Evolutionary conservation across 805 yeast genomes (phyloP), one percentile per base, ranked within the genome.

Genomic region (Lachancea thermotolerans): DNA sequence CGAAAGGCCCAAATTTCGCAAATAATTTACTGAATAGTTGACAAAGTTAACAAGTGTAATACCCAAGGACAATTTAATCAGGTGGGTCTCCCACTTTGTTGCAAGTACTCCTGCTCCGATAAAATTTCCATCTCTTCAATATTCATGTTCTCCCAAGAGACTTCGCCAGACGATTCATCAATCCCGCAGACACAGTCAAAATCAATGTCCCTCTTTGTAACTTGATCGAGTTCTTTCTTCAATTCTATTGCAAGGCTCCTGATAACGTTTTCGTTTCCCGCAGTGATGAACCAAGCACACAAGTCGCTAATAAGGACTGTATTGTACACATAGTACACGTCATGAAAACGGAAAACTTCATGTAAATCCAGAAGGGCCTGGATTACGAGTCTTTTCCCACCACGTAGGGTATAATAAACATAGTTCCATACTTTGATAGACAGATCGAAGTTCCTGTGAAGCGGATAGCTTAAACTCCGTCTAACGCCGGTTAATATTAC

Each of bases 261-360:
- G 21, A 88, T 57, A 18, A 75, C 73, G 33, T 64, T 69, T 51
- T 83, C 90, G 49, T 72, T 71, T 34, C 86, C 79, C 36, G 71
- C 72, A 33, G 71, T 60, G 42, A 84, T 69, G 14, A 84, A 60
- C 95, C 95, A 90, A 12, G 82, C 69, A 46, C 85, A 73, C 50
- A 87, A 68, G 60, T 90, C 96, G 55, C 85, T 88, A 4, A 88
- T 53, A 70, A 86, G 73, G 0, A 89, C 73, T 57, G 78, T 79
- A 58, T 85, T 85, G 60, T 90, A 90, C 5, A 87, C 88, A 58
- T 88, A 86, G 60, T 88, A 88, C 16, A 83, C 74, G 56, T 88
- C 95, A 58, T 88, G 95, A 58, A 68, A 83, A 48, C 96, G 72
- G 63, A 90, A 90, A 10, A 85, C 65, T 58, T 85, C 91, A 52